A percentile compares a stretch with the other conserved stretches of the same genome.
phyloP scores from a whole-genome alignment of 1,284 basidiomycete genomes.

The Schizopora paradoxa region DNA sequence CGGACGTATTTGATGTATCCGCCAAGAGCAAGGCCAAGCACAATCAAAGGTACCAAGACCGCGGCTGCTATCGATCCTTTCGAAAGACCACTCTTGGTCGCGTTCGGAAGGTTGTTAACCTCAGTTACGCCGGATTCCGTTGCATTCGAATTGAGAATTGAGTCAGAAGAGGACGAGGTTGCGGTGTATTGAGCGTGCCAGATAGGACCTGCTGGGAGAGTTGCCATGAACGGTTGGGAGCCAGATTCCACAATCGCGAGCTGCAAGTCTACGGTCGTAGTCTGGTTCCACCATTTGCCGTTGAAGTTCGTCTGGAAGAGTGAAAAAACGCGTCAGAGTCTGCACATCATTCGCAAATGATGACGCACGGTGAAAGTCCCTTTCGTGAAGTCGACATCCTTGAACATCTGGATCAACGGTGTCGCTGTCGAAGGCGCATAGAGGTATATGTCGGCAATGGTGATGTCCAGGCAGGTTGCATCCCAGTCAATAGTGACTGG shows the following conservation, averaged over 20 bases:
- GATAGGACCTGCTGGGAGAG: constrained; percentile 64
- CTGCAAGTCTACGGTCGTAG: constrained; percentile 51
- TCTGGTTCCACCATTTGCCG: constrained; percentile 77
- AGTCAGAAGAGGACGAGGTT: constrained; percentile 36
- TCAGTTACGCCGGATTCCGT: constrained; percentile 31
- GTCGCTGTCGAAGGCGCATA: constrained; percentile 45
- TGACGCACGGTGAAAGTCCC: constrained; percentile 45
- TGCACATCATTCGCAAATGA: neutral
- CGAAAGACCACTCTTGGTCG: constrained; percentile 34
- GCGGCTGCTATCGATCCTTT: constrained; percentile 75
- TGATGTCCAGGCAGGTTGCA: constrained; percentile 44
- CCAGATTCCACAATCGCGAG: constrained; percentile 59
- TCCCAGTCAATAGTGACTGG: constrained; percentile 72
- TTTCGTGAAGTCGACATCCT: constrained; percentile 46
- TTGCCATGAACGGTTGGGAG: constrained; percentile 48
- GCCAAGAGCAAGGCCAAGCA: constrained; percentile 41
- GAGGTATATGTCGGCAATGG: constrained; percentile 69
- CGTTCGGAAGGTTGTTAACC: constrained; percentile 31
- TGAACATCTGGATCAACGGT: constrained; percentile 60
- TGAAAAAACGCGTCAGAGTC: neutral
- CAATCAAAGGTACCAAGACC: constrained; percentile 64
- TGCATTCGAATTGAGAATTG: constrained; percentile 35
- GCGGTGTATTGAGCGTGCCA: constrained; percentile 62
- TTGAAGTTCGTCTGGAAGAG: constrained; percentile 38
- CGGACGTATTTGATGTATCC: constrained; percentile 59